Conservation (phyloP, 331 rosid species). For the Quercus phellos region DNA sequence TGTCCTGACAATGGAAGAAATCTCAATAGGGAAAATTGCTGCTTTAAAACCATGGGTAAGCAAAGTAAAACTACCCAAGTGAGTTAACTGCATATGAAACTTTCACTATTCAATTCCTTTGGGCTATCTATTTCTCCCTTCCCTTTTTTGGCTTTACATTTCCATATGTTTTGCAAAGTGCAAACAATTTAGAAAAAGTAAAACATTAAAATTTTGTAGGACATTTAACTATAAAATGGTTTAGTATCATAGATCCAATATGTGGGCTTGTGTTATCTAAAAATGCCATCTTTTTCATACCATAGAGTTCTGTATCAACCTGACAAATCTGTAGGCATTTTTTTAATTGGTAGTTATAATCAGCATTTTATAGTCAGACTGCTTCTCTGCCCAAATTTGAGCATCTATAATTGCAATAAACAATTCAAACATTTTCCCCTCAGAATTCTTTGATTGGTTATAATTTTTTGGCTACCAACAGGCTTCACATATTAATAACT, state of each 20-base stretch:
- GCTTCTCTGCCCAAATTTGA: not conserved
- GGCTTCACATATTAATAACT: no score
- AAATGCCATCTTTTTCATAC: not conserved
- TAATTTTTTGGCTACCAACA: no score
- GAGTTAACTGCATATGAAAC: no score
- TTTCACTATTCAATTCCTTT: no score
- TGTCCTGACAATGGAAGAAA: no score
- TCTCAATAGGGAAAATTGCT: no score
- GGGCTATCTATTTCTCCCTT: no score
- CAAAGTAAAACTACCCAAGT: no score
- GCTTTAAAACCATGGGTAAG: no score
- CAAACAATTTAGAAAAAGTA: not conserved
- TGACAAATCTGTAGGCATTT: not conserved
- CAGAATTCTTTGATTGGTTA: not conserved
- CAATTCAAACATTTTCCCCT: not conserved
- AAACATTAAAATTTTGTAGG: not conserved
- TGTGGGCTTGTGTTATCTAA: not conserved
- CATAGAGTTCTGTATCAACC: not conserved
- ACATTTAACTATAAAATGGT: not conserved
- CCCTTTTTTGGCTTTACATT: no score
- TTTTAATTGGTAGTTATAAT: not conserved
- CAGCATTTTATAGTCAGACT: not conserved
- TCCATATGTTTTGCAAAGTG: no score
- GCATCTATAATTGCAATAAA: not conserved
- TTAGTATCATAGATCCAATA: not conserved